Percentiles rank a stretch among this genome's conserved stretches.
phyloP scores from a whole-genome alignment of 139 green algal genomes.

The Picochlorum sp. region DNA sequence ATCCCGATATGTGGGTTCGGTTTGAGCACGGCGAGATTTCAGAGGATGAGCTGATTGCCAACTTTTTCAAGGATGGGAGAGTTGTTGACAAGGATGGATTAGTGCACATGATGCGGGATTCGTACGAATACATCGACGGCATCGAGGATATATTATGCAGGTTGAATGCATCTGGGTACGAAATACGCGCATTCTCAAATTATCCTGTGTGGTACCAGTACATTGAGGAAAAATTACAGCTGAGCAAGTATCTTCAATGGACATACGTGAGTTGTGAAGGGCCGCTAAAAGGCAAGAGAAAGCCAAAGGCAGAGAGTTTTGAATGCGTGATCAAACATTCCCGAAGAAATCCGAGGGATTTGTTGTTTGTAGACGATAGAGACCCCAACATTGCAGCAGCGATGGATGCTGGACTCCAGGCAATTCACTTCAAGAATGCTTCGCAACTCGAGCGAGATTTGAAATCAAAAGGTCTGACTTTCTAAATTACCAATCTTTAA shows the following conservation, averaged over 20 bases:
- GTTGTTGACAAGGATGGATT: conserved; percentile 52
- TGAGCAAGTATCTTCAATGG: conserved; percentile 65
- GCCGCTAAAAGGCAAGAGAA: conserved; percentile 60
- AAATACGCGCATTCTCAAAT: conserved; percentile 66
- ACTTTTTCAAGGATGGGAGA: conserved; percentile 74
- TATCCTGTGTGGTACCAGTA: conserved; percentile 67
- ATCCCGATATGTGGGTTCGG: conserved; percentile 75
- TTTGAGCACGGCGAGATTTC: conserved; percentile 69
- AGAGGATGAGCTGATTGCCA: conserved; percentile 54
- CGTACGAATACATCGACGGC: conserved; percentile 73
- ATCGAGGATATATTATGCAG: conserved; percentile 58
- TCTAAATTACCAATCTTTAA: conserved; percentile 32
- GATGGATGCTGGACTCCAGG: conserved; percentile 26
- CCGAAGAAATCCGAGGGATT: background rate
- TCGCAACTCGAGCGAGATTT: conserved; percentile 31
- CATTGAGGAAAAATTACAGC: conserved; percentile 71
- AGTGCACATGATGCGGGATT: conserved; percentile 48
- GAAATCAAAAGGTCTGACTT: conserved; percentile 15
- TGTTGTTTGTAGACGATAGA: conserved; percentile 68
- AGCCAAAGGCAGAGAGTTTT: conserved; percentile 49
- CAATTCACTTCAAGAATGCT: conserved; percentile 36
- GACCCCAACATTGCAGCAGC: conserved; percentile 30
- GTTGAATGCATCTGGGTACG: conserved; percentile 41
- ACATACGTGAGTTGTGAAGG: conserved; percentile 75
- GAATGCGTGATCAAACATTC: conserved; percentile 29